Evolutionary conservation across 2,329 filamentous ascomycete genomes (phyloP), one percentile per base, ranked within the genome.

Genomic region (Aphanocladium album): DNA sequence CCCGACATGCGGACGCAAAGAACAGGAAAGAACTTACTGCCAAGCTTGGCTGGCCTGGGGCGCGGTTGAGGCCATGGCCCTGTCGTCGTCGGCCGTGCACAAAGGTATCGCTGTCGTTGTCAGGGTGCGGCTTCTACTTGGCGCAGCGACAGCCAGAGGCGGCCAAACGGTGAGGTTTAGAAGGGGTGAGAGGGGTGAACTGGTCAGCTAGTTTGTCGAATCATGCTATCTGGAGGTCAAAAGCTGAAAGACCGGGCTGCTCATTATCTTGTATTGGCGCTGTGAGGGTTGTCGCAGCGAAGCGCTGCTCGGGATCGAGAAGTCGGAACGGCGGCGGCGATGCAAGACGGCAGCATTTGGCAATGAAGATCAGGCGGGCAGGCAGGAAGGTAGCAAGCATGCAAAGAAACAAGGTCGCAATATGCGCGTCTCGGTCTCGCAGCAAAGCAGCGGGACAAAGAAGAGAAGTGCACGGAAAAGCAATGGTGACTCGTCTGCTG

Each of bases 41-140:
- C 74, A 77, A 60, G 70, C 66, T 63, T 73, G 69, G 67, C 69
- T 70, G 62, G 75, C 74, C 65, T 71, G 71, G 47, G 65, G 54
- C 61, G 65, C 60, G 30, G 45, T 39, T 49, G 67, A 64, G 54
- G 62, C 65, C 55, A 61, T 50, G 60, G 51, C 47, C 51, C 45
- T n/a, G 23, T 55, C 35, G 53, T 55, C 59, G 45, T 19, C 30
- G 25, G 30, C 21, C 12, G 27, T 23, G 25, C 39, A 17, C 11
- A 16, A 27, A 17, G 41, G 19, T 23, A 35, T 41, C 51, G 17
- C 6, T 21, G 7, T 47, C 41, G 50, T 39, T 8, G 33, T 41
- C 41, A 30, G 23, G 35, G 37, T 19, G 23, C n/a, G 14, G 47
- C 43, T 16, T 25, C 14, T 33, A 17, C n/a, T 3, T 17, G 39